Percentiles rank a stretch among this genome's conserved stretches.
Evolutionary conservation across 148 eudicot genomes (phyloP).

Genomic region (Vaccinium macrocarpon): DNA sequence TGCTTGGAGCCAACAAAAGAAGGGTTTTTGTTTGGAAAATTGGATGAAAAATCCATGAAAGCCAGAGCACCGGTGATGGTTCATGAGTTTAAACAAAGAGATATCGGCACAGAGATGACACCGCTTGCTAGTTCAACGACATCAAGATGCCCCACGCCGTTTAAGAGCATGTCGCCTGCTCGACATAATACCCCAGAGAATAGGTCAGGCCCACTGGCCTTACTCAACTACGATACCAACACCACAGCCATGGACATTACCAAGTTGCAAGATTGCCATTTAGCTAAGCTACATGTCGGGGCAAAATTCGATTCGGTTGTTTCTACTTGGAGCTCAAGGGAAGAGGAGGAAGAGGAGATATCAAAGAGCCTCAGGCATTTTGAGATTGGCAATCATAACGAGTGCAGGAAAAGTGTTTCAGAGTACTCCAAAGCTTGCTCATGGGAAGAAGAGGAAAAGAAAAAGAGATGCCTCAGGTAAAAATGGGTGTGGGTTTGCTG

Average conservation of each 20-base stretch:
- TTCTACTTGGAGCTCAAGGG: constrained; percentile 76
- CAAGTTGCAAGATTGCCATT: constrained; percentile 56
- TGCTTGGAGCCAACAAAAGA: constrained; percentile 62
- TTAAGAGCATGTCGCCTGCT: constrained; percentile 60
- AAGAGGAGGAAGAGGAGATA: constrained; percentile 90
- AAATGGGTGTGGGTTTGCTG: not conserved
- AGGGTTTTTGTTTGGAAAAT: constrained; percentile 55
- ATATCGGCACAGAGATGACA: constrained; percentile 89
- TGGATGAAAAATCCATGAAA: constrained; percentile 35
- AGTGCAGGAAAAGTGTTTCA: constrained; percentile 52
- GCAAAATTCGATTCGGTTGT: constrained; percentile 47
- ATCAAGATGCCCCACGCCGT: constrained; percentile 81
- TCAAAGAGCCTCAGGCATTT: constrained; percentile 92
- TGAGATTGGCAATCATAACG: constrained; percentile 46
- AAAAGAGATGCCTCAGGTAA: constrained; percentile 70
- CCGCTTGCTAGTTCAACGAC: constrained; percentile 81
- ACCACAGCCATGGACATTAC: constrained; percentile 38
- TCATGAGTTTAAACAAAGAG: constrained; percentile 57
- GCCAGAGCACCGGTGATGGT: constrained; percentile 41
- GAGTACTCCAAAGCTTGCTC: constrained; percentile 47
- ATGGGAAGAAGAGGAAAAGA: constrained; percentile 84
- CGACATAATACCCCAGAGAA: constrained; percentile 77
- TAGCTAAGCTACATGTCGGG: constrained; percentile 64
- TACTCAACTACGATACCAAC: constrained; percentile 10
- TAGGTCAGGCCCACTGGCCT: constrained; percentile 66